Conservation (phyloP, 139 green algal species). For the Coelastrella sp. region DNA sequence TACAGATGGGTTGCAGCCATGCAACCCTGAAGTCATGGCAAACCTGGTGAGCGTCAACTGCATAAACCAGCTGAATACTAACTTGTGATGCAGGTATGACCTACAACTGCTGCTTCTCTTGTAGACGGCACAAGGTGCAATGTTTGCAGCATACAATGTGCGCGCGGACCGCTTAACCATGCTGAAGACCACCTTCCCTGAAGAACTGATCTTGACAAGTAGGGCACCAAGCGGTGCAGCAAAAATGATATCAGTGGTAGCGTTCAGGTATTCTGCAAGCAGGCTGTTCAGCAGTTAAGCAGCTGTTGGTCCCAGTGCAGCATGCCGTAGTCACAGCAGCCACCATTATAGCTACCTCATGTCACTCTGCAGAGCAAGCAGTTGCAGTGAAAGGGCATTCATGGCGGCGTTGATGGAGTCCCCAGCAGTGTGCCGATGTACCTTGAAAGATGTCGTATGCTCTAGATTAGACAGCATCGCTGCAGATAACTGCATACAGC, state of each 20-base stretch:
- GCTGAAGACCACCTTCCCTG: slow-evolving; percentile 47
- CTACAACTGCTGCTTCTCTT: not conserved
- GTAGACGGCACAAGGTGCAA: slow-evolving; percentile 23
- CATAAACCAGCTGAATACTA: no score
- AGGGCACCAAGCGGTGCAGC: not conserved
- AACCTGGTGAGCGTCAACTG: slow-evolving; percentile 28
- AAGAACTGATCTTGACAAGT: slow-evolving; percentile 44
- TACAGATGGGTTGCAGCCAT: slow-evolving; percentile 40
- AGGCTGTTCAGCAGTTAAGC: no score
- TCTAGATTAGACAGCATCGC: no score
- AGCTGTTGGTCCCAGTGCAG: not conserved
- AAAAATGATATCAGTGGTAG: slow-evolving; percentile 43
- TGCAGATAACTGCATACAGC: no score
- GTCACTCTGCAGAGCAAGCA: no score
- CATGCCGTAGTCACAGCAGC: no score
- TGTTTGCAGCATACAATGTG: slow-evolving; percentile 38
- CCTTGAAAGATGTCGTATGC: no score
- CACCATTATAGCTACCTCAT: no score
- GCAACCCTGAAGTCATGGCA: slow-evolving; percentile 38
- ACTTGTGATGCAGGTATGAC: no score
- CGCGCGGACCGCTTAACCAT: slow-evolving; percentile 37
- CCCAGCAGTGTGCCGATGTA: no score
- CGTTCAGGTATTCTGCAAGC: slow-evolving; percentile 42
- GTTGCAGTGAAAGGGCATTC: no score
- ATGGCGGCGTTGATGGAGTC: no score